Conservation (phyloP, 768 basidiomycete genomes). For the Mrakia frigida region DNA sequence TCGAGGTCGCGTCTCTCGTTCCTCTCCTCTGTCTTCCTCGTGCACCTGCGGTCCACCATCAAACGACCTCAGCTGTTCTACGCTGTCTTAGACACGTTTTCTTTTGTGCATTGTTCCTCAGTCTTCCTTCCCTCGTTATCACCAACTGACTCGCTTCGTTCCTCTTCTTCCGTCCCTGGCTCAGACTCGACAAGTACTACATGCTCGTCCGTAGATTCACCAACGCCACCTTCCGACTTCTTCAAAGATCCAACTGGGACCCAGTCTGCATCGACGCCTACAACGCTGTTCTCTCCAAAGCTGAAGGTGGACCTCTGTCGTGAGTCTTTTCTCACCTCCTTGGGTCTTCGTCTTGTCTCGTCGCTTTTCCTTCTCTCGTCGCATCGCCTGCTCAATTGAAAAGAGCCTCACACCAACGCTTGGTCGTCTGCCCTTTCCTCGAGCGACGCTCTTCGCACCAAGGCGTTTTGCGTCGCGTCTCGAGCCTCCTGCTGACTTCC, state of each 20-base stretch:
- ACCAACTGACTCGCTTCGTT: background rate
- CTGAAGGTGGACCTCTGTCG: conserved; percentile 77
- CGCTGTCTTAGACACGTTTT: no score
- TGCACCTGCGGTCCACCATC: no score
- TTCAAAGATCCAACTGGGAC: conserved; percentile 69
- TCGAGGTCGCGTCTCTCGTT: background rate
- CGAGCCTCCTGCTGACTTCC: background rate
- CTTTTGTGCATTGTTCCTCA: no score
- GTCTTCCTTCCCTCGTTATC: background rate
- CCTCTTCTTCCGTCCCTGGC: background rate
- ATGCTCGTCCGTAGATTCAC: conserved; percentile 86
- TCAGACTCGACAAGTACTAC: conserved; percentile 94
- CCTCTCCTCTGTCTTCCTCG: background rate
- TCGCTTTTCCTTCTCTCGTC: background rate
- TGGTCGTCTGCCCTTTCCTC: no score
- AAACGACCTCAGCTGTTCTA: no score
- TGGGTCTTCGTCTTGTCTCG: background rate
- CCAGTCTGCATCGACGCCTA: conserved; percentile 54
- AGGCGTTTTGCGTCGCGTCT: no score
- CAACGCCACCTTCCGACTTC: conserved; percentile 75
- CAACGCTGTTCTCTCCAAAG: conserved; percentile 58
- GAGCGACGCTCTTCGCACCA: no score
- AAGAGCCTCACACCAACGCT: no score
- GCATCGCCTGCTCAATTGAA: no score
- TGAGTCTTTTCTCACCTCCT: conserved; percentile 44